Base-by-base conservation (phyloP, 1,284 basidiomycete species). In the Sporisorium sorghi region DNA sequence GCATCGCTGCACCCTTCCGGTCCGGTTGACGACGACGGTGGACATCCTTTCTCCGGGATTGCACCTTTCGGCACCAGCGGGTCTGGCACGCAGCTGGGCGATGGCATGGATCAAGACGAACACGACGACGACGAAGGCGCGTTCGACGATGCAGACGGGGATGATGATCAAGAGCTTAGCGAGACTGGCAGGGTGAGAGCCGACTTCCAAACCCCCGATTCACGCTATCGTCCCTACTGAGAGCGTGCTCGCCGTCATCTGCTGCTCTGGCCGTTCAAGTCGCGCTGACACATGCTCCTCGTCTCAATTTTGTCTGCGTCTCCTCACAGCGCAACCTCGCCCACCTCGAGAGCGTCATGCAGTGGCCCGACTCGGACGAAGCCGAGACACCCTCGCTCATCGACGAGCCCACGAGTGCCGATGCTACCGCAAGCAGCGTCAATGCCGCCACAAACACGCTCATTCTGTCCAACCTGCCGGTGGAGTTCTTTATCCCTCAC, bases 111-210 rank as follows among this genome's bases (percentile, higher is more conserved):
- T 19, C 32, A 46, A 30, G 64, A 67, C 15, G 88, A 88, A 43
- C 87, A 77, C 28, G 88, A 89, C 74, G 88, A 89, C 74, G 90
- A 89, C 52, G 39, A 56, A 19, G 54, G 40, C 15, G 89, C 88
- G 17, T 89, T 90, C 70, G 86, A 90, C 68, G 89, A 90, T 72
- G 82, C 87, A 10, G 57, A 65, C 8, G 58, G 32, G 11, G 55
- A 53, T 15, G 50, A 24, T 21, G 28, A 30, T 14, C 30, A 85
- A 24, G 91, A 90, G 33, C 88, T 92, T 69, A 91, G 89, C 82
- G 90, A 91, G 86, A 90, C 91, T 76, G 94, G 94, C 87, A 91
- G 92, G 91, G 93, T 96, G 90, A 93, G 93, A 90, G 91, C 90
- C 85, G 90, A 93, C 91, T 92, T 92, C 85, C 85, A 89, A 86